Base-by-base conservation (phyloP, 2,329 filamentous ascomycete genomes). In the Aaosphaeria arxii region DNA sequence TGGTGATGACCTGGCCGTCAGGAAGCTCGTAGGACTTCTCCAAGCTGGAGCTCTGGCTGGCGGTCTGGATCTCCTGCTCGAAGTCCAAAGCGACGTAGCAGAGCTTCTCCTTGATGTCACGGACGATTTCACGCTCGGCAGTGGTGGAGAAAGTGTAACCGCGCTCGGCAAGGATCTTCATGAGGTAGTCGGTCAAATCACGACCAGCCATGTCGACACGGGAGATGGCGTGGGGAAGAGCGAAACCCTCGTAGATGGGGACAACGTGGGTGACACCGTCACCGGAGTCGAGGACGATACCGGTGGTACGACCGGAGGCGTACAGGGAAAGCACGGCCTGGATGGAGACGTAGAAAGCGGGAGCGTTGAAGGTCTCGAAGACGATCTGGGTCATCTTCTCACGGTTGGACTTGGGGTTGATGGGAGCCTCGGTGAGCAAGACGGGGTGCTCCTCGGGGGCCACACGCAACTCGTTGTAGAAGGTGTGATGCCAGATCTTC, bases 341-440 rank as follows among this genome's bases (percentile, higher is more conserved):
- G 78, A 99, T 99, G 72, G 94, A 97, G 83, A 99, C 94, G 85
- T 99, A 99, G 87, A 99, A 97, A 68, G 94, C 94, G 66, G 94
- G 94, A 70, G 94, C 92, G 83, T 99, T 97, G 87, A 99, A 99
- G 70, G 94, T 99, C 87, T 99, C 94, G 83, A 99, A 99, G 77
- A 99, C 91, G 64, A 99, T 99, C 83, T 99, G 94, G 67, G 94
- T 97, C 94, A 99, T 99, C 91, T 99, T 99, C 86, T 99, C 94
- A 87, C 94, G 89, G 86, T 99, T 99, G 83, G 89, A 95, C 86
- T 97, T 97, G 77, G 94, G 94, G 87, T 99, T 99, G 87, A 99
- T 97, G 67, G 94, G 94, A 69, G 94, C 94, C 84, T 99, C 94
- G 68, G 94, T 99, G 77, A 99, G 85, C 74, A 99, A 86, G 75